phyloP scores from a whole-genome alignment of 768 basidiomycete species.

The Rubroboletus pulcherrimus region DNA sequence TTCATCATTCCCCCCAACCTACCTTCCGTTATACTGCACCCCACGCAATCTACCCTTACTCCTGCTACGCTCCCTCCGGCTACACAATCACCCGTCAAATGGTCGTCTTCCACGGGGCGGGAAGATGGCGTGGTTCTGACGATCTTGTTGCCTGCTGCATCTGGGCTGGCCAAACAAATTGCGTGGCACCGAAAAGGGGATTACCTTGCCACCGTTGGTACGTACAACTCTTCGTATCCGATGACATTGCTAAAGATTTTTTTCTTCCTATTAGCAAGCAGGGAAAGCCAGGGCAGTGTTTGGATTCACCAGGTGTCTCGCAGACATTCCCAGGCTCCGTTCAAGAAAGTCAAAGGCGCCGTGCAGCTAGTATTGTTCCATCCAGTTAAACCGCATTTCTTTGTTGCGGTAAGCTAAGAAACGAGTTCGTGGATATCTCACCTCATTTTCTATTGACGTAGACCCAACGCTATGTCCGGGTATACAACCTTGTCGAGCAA shows the following conservation, averaged over 20 bases:
- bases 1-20: constrained; percentile 81
- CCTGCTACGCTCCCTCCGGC: constrained; percentile 61
- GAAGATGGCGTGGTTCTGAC: constrained; percentile 58
- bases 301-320: constrained; percentile 96
- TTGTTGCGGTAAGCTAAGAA: constrained; percentile 79
- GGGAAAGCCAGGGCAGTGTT: constrained; percentile 74
- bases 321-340: constrained; percentile 95
- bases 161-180: constrained; percentile 75
- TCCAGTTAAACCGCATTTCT: constrained; percentile 91
- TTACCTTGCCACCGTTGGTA: constrained; percentile 93
- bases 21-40: constrained; percentile 49
- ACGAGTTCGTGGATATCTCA: constrained; percentile 8
- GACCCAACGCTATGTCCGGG: constrained; percentile 94
- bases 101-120: constrained; percentile 50
- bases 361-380: constrained; percentile 95
- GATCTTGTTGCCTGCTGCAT: constrained; percentile 56
- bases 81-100: constrained; percentile 65
- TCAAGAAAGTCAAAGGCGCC: constrained; percentile 89
- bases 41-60: constrained; percentile 59
- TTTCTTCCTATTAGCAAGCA: constrained; percentile 43
- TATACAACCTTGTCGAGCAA: constrained; percentile 95
- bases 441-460: constrained; percentile 30
- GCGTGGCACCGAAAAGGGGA: constrained; percentile 94
- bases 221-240: constrained; percentile 34
- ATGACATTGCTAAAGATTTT: constrained; percentile 9